phyloP scores from a whole-genome alignment of 495 filamentous ascomycete species.

The Neurospora sp. region DNA sequence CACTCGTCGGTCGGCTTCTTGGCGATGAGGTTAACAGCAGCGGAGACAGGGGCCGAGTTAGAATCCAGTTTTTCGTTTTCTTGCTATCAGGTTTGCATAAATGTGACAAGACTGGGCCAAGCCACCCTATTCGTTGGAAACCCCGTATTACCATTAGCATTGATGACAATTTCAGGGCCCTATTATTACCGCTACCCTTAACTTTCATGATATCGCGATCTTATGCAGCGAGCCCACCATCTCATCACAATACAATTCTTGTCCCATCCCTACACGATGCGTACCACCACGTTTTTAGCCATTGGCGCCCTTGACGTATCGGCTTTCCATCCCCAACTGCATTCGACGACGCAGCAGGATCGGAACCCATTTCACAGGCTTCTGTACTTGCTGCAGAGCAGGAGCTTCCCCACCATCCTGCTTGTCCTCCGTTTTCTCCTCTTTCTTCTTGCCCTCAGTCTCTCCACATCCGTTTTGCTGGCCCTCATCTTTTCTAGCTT shows the following conservation, averaged over 20 bases:
- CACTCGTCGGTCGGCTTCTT: not conserved
- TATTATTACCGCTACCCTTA: not conserved
- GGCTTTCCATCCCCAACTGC: constrained; percentile 31
- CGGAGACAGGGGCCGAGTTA: not conserved
- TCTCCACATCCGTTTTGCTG: constrained; percentile 10
- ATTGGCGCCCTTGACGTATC: constrained; percentile 24
- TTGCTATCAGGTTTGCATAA: not conserved
- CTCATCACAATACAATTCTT: not conserved
- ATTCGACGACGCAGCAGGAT: constrained; percentile 20
- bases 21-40: not conserved
- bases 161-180: not conserved
- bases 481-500: not conserved
- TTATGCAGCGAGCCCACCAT: not conserved
- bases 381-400: not conserved
- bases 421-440: constrained; percentile 3
- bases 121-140: not conserved
- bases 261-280: not conserved
- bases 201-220: not conserved
- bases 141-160: not conserved
- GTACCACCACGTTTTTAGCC: not conserved
- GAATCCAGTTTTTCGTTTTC: not conserved
- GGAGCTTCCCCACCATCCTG: not conserved
- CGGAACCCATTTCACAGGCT: constrained; percentile 16
- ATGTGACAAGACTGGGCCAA: not conserved
- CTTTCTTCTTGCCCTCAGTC: constrained; percentile 2